Base-by-base conservation (phyloP, 2,329 filamentous ascomycete species). In the Colletotrichum tamarilloi region DNA sequence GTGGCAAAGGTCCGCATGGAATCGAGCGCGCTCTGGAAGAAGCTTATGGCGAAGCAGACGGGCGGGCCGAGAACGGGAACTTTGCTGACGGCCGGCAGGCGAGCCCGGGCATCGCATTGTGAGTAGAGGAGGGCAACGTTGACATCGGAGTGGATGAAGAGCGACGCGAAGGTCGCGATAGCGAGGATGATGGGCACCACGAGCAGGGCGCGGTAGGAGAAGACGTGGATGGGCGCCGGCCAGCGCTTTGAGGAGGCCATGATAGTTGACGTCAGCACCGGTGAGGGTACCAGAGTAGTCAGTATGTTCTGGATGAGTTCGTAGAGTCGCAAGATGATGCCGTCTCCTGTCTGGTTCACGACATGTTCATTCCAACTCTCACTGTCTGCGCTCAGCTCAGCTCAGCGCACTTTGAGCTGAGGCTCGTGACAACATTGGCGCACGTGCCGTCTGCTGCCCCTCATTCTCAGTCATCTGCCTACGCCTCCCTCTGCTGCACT, bases 41-140 rank as follows among this genome's bases (percentile, higher is more conserved):
- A 87, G 82, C 84, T 85, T 77, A 88, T 81, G 70, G 87, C 78
- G 78, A 87, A 89, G 80, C 87, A 89, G 32, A 82, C 72, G 19
- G 86, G 84, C 2, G 85, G 81, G 49, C 86, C 86, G 28, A 89
- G 66, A 56, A 85, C 72, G 6, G 86, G 86, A 2, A 87, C 77
- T n/a, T 78, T 83, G 58, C 84, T 85, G 26, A 89, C 77, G 22
- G 64, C 81, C 12, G 85, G 85, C 26, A 89, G 77, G 19, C 84
- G 85, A 9, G 86, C 79, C 72, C 80, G 85, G 2, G 87, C 81
- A 77, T 88, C 85, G 79, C 87, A 89, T 76, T 89, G 87, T 56
- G 86, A 88, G 81, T 85, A 88, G 72, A 89, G 85, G 74, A 88
- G 81, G 22, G 85, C 84, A 68, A 85, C 81, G 82, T 89, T 87